These are phyloP conservation scores for Pseudofabraea citricarpa DNA, from an alignment of 2,329 filamentous ascomycete genomes.

Conservation along the genomic window DNA sequence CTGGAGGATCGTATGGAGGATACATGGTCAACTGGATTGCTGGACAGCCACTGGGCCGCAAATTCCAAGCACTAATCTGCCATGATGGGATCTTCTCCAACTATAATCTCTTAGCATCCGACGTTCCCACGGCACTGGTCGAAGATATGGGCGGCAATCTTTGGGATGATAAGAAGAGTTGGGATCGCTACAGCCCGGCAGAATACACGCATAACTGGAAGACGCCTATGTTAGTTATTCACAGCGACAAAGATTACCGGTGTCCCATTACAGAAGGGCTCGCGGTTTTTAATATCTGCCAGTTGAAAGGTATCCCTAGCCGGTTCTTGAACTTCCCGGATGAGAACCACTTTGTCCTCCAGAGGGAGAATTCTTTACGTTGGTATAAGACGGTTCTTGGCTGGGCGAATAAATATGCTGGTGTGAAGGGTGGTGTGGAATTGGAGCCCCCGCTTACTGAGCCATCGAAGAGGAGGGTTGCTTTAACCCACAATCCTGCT, in stretches of 20 bases:
- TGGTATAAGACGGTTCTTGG: constrained; percentile 83
- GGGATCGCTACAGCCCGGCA: constrained; percentile 65
- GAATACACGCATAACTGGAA: constrained; percentile 63
- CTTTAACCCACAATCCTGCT: no score
- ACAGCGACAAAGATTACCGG: constrained; percentile 84
- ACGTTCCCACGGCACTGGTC: neutral
- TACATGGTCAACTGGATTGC: constrained; percentile 89
- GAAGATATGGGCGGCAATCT: constrained; percentile 23
- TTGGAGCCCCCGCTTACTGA: neutral
- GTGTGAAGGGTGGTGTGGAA: neutral
- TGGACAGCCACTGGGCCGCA: constrained; percentile 71
- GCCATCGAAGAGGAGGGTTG: neutral
- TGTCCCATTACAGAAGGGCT: constrained; percentile 76
- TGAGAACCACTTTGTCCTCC: constrained; percentile 74
- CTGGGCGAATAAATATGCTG: constrained; percentile 51
- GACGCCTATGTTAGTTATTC: constrained; percentile 82
- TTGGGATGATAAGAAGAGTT: constrained; percentile 56
- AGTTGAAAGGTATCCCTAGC: constrained; percentile 54
- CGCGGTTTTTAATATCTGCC: constrained; percentile 55
- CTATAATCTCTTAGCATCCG: neutral
- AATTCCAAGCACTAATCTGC: constrained; percentile 80
- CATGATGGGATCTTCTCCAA: constrained; percentile 70
- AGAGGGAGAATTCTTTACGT: constrained; percentile 80
- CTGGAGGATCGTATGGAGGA: constrained; percentile 69
- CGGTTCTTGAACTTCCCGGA: constrained; percentile 62